These are phyloP conservation scores for Ophiostoma fasciatum DNA, from an alignment of 2,329 filamentous ascomycete species.

Conservation along the genomic window DNA sequence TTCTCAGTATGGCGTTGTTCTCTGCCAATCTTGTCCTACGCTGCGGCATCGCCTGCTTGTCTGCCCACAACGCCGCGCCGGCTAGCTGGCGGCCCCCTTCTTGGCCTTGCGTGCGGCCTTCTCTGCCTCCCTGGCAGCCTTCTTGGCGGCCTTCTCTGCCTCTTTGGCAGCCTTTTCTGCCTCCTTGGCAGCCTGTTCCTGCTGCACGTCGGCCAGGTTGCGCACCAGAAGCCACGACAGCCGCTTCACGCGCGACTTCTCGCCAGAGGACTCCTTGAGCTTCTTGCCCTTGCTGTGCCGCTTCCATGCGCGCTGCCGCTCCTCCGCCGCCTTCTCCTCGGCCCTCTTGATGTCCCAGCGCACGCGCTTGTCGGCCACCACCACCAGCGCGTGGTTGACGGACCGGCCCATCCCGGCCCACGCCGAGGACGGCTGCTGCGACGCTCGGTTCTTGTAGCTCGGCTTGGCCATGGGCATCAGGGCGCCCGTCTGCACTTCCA, in stretches of 20 bases:
- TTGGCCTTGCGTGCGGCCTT: too few relatives aligned
- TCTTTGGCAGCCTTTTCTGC: constrained; percentile 2
- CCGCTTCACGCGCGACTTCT: constrained; percentile 2
- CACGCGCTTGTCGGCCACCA: constrained; percentile 16
- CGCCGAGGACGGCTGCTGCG: background rate
- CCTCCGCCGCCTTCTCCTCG: constrained; percentile 10
- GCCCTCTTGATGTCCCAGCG: constrained; percentile 12
- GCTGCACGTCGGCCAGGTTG: constrained; percentile 5
- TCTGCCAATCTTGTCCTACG: too few relatives aligned
- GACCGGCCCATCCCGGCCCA: background rate
- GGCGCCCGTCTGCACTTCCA: constrained; percentile 1
- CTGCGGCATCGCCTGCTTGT: too few relatives aligned
- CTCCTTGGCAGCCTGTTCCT: constrained; percentile 3
- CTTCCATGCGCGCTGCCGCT: constrained; percentile 16
- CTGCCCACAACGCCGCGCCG: too few relatives aligned
- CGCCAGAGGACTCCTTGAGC: constrained; percentile 9
- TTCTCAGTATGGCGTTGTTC: too few relatives aligned
- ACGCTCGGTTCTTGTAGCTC: background rate
- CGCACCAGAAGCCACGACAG: constrained; percentile 8
- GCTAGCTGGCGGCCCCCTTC: too few relatives aligned
- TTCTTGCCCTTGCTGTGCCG: constrained; percentile 14
- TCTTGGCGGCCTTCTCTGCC: background rate
- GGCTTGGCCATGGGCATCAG: constrained; percentile 4
- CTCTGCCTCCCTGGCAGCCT: too few relatives aligned
- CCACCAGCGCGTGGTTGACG: constrained; percentile 10